Conservation (phyloP, 495 filamentous ascomycete genomes). For the Penicillium samsonianum region DNA sequence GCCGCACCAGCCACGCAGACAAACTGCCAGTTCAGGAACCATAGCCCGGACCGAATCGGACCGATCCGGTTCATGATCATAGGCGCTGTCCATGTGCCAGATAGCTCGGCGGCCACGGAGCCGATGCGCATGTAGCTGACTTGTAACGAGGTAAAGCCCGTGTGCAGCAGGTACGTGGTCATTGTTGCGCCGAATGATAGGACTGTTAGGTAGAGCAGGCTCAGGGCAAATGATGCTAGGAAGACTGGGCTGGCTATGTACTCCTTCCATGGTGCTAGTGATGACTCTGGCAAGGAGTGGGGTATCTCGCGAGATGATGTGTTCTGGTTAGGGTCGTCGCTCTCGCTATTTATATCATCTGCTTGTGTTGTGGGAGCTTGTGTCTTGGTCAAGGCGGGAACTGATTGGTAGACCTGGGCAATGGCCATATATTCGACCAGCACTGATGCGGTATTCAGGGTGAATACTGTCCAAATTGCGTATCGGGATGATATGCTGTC, state of each 20-base stretch:
- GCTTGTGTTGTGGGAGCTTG: neutral
- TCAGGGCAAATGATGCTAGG: conserved; percentile 54
- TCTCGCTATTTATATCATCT: neutral
- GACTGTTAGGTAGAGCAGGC: conserved; percentile 61
- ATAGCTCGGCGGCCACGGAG: neutral
- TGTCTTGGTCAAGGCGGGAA: conserved; percentile 35
- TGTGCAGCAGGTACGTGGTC: conserved; percentile 59
- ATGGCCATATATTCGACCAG: conserved; percentile 61
- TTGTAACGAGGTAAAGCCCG: neutral
- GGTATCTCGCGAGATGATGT: neutral
- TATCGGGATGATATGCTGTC: conserved; percentile 44
- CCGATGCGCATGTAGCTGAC: neutral
- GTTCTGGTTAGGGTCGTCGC: neutral
- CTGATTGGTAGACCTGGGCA: conserved; percentile 45
- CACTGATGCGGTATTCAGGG: conserved; percentile 44
- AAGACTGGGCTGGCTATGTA: conserved; percentile 45
- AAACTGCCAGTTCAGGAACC: conserved; percentile 66
- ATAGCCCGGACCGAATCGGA: neutral
- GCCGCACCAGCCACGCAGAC: conserved; percentile 47
- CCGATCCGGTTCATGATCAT: neutral
- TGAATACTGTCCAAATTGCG: conserved; percentile 46
- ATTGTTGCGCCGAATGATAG: conserved; percentile 60
- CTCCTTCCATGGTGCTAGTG: neutral
- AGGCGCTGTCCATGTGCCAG: neutral
- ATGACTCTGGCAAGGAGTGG: neutral